Evolutionary conservation across 192 early-diverging fungal genomes (phyloP).

Genomic region (Coemansia sp.): DNA sequence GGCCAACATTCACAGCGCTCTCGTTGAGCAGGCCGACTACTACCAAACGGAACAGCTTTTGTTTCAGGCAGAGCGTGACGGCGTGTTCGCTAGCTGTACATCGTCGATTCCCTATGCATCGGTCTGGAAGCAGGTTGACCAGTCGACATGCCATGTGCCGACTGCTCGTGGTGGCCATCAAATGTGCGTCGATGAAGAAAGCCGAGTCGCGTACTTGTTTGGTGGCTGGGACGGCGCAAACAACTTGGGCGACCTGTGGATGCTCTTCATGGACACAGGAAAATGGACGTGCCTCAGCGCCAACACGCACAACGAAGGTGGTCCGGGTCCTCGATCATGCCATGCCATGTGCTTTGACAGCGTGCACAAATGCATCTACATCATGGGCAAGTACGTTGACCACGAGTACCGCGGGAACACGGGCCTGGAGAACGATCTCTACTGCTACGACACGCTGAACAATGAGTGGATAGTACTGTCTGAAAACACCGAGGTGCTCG

Average conservation of each 20-base stretch:
- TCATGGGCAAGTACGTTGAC: conserved; percentile 91
- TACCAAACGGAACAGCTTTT: conserved; percentile 74
- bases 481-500: conserved; percentile 79
- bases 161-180: conserved; percentile 92
- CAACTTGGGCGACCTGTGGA: conserved; percentile 93
- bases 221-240: conserved; percentile 94
- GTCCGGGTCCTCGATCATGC: conserved; percentile 87
- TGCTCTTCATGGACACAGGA: conserved; percentile 61
- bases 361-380: conserved; percentile 70
- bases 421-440: conserved; percentile 85
- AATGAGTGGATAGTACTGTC: conserved; percentile 75
- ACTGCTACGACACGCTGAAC: conserved; percentile 77
- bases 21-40: conserved; percentile 78
- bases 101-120: conserved; percentile 71
- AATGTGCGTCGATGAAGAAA: conserved; percentile 88
- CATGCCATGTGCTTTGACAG: conserved; percentile 94
- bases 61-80: conserved; percentile 60
- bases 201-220: conserved; percentile 79
- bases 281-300: conserved; percentile 79
- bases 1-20: conserved; percentile 70
- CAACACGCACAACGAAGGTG: conserved; percentile 77
- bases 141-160: conserved; percentile 41
- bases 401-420: conserved; percentile 68
- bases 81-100: conserved; percentile 78
- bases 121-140: conserved; percentile 60